Base-by-base conservation (phyloP, 2,329 filamentous ascomycete species). In the Corinectria fuckeliana region DNA sequence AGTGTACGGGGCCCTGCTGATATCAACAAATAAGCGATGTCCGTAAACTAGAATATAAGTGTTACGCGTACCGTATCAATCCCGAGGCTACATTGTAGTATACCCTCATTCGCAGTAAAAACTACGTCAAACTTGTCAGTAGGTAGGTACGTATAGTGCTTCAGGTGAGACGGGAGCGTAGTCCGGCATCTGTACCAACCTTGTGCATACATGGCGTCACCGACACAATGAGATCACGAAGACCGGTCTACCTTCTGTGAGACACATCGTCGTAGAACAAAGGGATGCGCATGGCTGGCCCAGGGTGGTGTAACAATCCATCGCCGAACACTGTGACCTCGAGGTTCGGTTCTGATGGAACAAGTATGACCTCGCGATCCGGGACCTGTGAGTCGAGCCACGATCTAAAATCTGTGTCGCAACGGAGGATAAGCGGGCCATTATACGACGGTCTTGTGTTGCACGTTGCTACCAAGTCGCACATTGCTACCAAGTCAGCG, bases 401-500 rank as follows among this genome's bases (percentile, higher is more conserved):
- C 9, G 32, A 16, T 16, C 32, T 28, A 28, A 14, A 21, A 16
- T 14, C n/a, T n/a, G 34, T 53, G 14, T 41, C 34, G 38, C 28
- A 61, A 16, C 39, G 28, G 8, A 26, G 47, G 23, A 59, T 61
- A 56, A 56, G 28, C 18, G 6, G 50, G 23, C 26, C 20, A 50
- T 51, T 26, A 20, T 32, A 61, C 50, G 59, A 51, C 51, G 38
- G 44, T 55, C 32, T n/a, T 36, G 32, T 23, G 57, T 65, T 49
- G 13, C 58, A 68, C 61, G 48, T 55, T 18, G 49, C 51, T 49
- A 42, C 59, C 45, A 61, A 62, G 50, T 63, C 47, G 13, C 58
- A 68, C 61, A 50, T 55, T 18, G 49, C 51, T 49, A 42, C 59
- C 45, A 61, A 62, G 57, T 65, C 50, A 61, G 61, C 50, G 4